Evolutionary conservation across 306 rosid genomes (phyloP).

Genomic region (Carpinus fangiana): DNA sequence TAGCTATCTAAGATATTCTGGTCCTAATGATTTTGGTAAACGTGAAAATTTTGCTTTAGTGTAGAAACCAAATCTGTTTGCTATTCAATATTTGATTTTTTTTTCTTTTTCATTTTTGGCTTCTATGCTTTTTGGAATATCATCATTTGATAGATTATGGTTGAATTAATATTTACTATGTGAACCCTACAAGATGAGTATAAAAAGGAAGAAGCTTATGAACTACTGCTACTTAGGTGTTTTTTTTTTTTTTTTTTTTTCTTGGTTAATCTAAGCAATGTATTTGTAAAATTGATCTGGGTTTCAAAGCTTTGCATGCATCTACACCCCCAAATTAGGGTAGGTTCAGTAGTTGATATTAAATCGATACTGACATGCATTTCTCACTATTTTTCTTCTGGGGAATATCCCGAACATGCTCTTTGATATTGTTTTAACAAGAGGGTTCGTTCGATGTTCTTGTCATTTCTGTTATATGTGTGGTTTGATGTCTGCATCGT

Average conservation of each 20-base stretch:
- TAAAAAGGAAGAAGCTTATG: background rate
- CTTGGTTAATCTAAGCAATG: background rate
- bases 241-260: background rate
- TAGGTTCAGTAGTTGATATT: background rate
- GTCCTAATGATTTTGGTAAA: conserved; percentile 15
- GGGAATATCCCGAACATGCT: background rate
- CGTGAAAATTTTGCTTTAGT: conserved; percentile 14
- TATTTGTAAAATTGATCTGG: background rate
- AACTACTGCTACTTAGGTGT: background rate
- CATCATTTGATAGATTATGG: background rate
- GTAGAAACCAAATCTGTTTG: conserved; percentile 20
- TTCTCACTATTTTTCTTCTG: background rate
- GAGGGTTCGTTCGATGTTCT: background rate
- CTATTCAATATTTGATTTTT: conserved; percentile 19
- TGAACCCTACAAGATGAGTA: background rate
- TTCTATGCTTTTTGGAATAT: background rate
- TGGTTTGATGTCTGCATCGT: no score
- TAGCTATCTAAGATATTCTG: conserved; percentile 15
- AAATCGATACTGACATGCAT: background rate
- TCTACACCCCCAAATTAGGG: background rate
- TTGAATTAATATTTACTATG: background rate
- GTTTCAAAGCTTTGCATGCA: background rate
- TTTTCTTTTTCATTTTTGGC: background rate
- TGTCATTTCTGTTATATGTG: no score
- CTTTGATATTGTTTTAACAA: background rate